These are phyloP conservation scores for Aphanoascus verrucosus DNA, from an alignment of 2,329 filamentous ascomycete genomes.

Conservation along the genomic window DNA sequence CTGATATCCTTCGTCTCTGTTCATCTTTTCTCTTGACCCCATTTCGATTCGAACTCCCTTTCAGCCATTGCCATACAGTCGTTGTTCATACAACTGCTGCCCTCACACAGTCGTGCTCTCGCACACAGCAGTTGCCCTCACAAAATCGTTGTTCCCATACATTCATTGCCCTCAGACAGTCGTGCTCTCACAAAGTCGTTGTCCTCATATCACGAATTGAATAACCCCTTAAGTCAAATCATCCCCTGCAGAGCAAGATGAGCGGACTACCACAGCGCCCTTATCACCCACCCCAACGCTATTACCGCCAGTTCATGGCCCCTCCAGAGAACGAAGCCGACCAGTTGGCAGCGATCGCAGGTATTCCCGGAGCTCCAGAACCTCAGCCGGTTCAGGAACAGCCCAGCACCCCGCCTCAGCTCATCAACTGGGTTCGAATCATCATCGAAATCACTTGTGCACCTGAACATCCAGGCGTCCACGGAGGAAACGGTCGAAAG, in stretches of 20 bases:
- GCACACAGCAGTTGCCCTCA: no score
- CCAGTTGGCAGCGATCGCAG: background rate
- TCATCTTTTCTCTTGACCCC: background rate
- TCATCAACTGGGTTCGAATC: slow-evolving; percentile 3
- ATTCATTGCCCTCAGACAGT: no score
- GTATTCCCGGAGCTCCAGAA: background rate
- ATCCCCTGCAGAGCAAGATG: no score
- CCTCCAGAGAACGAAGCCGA: background rate
- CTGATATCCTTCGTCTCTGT: background rate
- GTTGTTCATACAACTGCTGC: background rate
- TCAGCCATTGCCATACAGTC: background rate
- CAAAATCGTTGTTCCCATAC: no score
- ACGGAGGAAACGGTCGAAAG: slow-evolving; percentile 6
- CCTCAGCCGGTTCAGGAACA: background rate
- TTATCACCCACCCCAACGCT: background rate
- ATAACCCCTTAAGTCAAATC: no score
- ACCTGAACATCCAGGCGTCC: slow-evolving; percentile 8
- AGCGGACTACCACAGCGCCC: background rate
- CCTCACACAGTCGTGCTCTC: no score
- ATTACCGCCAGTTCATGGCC: background rate
- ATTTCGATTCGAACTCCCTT: background rate
- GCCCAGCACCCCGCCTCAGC: background rate
- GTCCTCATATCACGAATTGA: no score
- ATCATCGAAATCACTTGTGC: slow-evolving; percentile 7
- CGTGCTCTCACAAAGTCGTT: background rate